phyloP scores from a whole-genome alignment of 768 basidiomycete species.

The Lyophyllum semitale region DNA sequence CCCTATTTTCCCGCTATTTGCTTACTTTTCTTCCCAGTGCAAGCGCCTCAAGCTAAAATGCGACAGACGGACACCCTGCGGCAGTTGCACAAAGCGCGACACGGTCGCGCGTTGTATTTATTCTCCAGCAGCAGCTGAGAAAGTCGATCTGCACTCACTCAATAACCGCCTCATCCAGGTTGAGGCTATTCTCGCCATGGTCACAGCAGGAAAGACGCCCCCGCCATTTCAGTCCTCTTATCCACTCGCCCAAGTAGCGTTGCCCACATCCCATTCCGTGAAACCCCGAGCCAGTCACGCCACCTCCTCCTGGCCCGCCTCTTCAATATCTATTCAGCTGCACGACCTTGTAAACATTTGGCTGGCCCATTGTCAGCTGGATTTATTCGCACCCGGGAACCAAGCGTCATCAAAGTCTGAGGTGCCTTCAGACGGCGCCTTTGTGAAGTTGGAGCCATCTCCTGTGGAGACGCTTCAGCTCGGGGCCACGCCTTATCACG shows the following conservation, averaged over 20 bases:
- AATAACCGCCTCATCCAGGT: slow-evolving; percentile 78
- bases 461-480: slow-evolving; percentile 14
- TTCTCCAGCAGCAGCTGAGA: slow-evolving; percentile 82
- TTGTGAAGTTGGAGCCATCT: slow-evolving; percentile 35
- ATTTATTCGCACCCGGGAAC: slow-evolving; percentile 4
- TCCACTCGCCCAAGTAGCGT: slow-evolving; percentile 25
- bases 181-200: slow-evolving; percentile 58
- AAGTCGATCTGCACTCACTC: slow-evolving; percentile 83
- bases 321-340: slow-evolving; percentile 53
- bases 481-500: slow-evolving; percentile 17
- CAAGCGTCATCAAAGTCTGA: slow-evolving; percentile 4
- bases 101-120: slow-evolving; percentile 74
- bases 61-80: slow-evolving; percentile 77
- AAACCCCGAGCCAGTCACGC: slow-evolving; percentile 31
- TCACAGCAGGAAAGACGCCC: slow-evolving; percentile 41
- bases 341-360: slow-evolving; percentile 63
- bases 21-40: slow-evolving; percentile 50
- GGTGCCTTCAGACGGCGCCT: slow-evolving; percentile 5
- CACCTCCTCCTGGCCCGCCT: slow-evolving; percentile 38
- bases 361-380: slow-evolving; percentile 55
- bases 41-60: slow-evolving; percentile 88
- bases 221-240: slow-evolving; percentile 39
- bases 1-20: slow-evolving; percentile 2
- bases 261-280: slow-evolving; percentile 15
- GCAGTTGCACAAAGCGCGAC: slow-evolving; percentile 78